These are phyloP conservation scores for Rosellinia necatrix DNA, from an alignment of 2,329 filamentous ascomycete species.

Conservation along the genomic window DNA sequence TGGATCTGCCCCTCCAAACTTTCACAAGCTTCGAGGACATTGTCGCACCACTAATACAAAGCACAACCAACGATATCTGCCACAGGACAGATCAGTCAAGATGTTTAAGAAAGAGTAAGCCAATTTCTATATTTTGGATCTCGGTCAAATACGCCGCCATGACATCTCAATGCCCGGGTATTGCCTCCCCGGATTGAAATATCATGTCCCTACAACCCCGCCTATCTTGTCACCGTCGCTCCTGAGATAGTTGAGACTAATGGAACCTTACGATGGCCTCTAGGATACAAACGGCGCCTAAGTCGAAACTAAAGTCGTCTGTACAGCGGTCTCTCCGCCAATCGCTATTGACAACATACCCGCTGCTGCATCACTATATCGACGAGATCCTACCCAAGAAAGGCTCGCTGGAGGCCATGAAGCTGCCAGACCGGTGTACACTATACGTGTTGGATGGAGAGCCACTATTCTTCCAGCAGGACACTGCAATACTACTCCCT, in stretches of 20 bases:
- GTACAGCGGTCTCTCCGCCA: slow-evolving; percentile 85
- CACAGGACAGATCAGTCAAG: slow-evolving; percentile 40
- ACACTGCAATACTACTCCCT: slow-evolving; percentile 75
- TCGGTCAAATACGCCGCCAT: not conserved
- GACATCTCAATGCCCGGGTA: not conserved
- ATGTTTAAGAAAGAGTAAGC: slow-evolving; percentile 96
- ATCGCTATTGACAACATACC: slow-evolving; percentile 83
- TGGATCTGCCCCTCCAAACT: slow-evolving; percentile 41
- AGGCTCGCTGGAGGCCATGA: slow-evolving; percentile 84
- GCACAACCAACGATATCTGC: slow-evolving; percentile 7
- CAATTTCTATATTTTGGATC: not conserved
- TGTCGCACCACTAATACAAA: slow-evolving; percentile 12
- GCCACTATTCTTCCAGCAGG: slow-evolving; percentile 91
- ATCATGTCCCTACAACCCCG: slow-evolving; percentile 6
- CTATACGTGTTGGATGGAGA: slow-evolving; percentile 81
- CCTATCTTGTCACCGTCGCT: not conserved
- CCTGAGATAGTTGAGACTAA: not conserved
- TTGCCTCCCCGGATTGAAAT: not conserved
- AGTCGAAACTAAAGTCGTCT: slow-evolving; percentile 97
- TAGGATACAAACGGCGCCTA: slow-evolving; percentile 76
- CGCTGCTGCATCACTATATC: slow-evolving; percentile 82
- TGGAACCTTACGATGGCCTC: not conserved
- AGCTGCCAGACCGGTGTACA: slow-evolving; percentile 87
- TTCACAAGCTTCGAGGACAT: slow-evolving; percentile 36
- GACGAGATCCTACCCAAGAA: slow-evolving; percentile 97